Conservation (phyloP, 805 yeast genomes). For the Wickerhamomyces silvicola region DNA sequence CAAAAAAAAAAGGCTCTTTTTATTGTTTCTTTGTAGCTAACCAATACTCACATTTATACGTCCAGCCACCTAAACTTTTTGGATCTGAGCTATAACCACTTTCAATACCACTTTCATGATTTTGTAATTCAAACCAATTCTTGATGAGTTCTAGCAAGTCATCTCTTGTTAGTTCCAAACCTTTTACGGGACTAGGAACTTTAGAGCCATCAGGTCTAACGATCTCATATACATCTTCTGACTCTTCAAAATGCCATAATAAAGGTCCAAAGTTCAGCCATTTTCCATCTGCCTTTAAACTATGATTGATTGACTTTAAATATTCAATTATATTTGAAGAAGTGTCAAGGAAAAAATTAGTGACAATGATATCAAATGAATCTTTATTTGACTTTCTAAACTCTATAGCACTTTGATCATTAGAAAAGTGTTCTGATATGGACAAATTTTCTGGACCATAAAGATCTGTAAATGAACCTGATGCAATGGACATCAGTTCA, state of each 20-base stretch:
- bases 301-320: conserved; percentile 39
- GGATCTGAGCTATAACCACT: conserved; percentile 50
- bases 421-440: conserved; percentile 11
- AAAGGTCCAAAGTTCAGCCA: conserved; percentile 70
- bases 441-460: conserved; percentile 42
- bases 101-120: conserved; percentile 36
- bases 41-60: conserved; percentile 65
- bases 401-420: conserved; percentile 31
- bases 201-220: conserved; percentile 15
- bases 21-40: conserved; percentile 36
- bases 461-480: conserved; percentile 66
- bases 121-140: conserved; percentile 44
- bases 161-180: conserved; percentile 53
- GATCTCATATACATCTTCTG: conserved; percentile 24
- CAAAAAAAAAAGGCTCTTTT: too few species aligned
- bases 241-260: conserved; percentile 66
- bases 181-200: conserved; percentile 34
- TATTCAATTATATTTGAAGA: conserved; percentile 55
- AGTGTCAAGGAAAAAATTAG: conserved; percentile 61
- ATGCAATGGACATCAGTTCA: conserved; percentile 61
- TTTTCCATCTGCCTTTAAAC: conserved; percentile 37
- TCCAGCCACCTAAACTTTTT: conserved; percentile 45
- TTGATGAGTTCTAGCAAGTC: conserved; percentile 44
- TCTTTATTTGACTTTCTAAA: conserved; percentile 36
- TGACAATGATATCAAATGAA: conserved; percentile 40